Percentiles rank a stretch among this genome's conserved stretches.
Conservation (phyloP, 495 filamentous ascomycete genomes). For the Astrothelium subdiscretum region DNA sequence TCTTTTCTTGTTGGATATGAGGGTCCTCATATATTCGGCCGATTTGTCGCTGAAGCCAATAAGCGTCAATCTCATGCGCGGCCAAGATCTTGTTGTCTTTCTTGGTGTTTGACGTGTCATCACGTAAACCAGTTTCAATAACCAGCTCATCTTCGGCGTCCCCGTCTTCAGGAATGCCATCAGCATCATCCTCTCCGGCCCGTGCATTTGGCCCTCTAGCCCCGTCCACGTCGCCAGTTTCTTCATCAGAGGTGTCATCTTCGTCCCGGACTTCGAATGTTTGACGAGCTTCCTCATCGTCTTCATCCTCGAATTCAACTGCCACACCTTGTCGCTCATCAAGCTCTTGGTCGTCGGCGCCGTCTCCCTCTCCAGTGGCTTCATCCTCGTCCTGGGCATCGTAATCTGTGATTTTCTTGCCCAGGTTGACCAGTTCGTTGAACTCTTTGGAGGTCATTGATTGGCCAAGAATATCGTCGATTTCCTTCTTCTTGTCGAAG, state of each 20-base stretch:
- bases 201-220: conserved; percentile 18
- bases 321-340: conserved; percentile 94
- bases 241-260: conserved; percentile 58
- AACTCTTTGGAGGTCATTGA: conserved; percentile 82
- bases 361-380: conserved; percentile 53
- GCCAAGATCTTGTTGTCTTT: conserved; percentile 54
- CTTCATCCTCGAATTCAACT: conserved; percentile 88
- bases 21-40: conserved; percentile 78
- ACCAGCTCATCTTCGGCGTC: conserved; percentile 52
- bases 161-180: conserved; percentile 37
- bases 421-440: conserved; percentile 90
- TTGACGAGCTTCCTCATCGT: conserved; percentile 68
- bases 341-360: conserved; percentile 55
- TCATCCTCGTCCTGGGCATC: conserved; percentile 95
- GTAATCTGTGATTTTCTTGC: conserved; percentile 99
- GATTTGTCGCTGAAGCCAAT: conserved; percentile 92
- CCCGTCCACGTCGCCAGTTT: conserved; percentile 22
- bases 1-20: conserved; percentile 82
- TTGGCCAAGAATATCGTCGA: conserved; percentile 81
- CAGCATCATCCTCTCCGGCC: conserved; percentile 31
- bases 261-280: conserved; percentile 75
- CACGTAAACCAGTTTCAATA: conserved; percentile 49
- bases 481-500: conserved; percentile 95
- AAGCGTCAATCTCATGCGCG: conserved; percentile 87
- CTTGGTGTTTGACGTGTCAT: conserved; percentile 31